Conservation (phyloP, 208 protist genomes). For the Wallacemonas sp. region DNA sequence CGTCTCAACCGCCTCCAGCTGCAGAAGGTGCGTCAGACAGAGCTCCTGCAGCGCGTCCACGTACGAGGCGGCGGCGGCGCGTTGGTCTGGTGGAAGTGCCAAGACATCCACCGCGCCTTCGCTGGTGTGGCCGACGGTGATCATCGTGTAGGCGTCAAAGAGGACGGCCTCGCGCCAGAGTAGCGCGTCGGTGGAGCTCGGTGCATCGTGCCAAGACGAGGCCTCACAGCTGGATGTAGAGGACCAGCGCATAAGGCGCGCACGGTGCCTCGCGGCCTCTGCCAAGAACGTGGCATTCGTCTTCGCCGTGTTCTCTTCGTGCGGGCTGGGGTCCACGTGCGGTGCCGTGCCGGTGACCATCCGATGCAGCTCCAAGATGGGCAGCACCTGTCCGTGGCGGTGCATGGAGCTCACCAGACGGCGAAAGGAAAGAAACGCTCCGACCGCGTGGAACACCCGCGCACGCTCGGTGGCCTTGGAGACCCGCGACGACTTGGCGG, state of each 20-base stretch:
- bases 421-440: slow-evolving; percentile 55
- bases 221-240: background rate
- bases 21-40: slow-evolving; percentile 24
- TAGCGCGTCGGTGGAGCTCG: slow-evolving; percentile 24
- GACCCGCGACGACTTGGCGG: too few species aligned
- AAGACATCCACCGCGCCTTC: slow-evolving; percentile 56
- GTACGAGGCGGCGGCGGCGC: background rate
- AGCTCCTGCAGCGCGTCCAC: slow-evolving; percentile 27
- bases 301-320: background rate
- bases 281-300: slow-evolving; percentile 8
- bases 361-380: slow-evolving; percentile 47
- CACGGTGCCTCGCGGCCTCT: slow-evolving; percentile 6
- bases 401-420: slow-evolving; percentile 63
- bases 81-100: background rate
- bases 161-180: slow-evolving; percentile 70
- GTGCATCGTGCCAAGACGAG: background rate
- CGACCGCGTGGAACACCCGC: slow-evolving; percentile 45
- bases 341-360: slow-evolving; percentile 11
- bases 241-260: background rate
- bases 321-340: background rate
- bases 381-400: slow-evolving; percentile 49
- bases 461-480: background rate
- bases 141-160: slow-evolving; percentile 76
- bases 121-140: slow-evolving; percentile 71
- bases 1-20: slow-evolving; percentile 29